Evolutionary conservation across 306 rosid genomes (phyloP).

Genomic region (Sesbania bispinosa): DNA sequence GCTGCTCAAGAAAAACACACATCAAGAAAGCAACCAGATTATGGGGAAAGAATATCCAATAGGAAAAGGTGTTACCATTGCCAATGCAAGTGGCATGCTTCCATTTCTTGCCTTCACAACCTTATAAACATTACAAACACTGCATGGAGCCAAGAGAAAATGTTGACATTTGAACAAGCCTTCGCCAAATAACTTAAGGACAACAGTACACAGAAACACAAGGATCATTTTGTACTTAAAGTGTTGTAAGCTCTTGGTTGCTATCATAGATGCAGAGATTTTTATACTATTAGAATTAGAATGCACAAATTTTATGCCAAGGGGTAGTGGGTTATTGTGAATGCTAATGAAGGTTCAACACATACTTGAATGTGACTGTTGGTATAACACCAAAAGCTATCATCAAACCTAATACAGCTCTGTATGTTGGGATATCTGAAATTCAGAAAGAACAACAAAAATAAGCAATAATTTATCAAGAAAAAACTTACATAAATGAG

Average conservation of each 20-base stretch:
- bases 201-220: not conserved
- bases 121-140: slow-evolving; percentile 68
- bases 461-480: not conserved
- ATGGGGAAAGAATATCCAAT: slow-evolving; percentile 1
- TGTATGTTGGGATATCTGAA: slow-evolving; percentile 59
- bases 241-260: not conserved
- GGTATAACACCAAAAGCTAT: slow-evolving; percentile 74
- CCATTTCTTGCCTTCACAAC: slow-evolving; percentile 78
- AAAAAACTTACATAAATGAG: slow-evolving; percentile 6
- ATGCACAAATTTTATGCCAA: not conserved
- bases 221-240: not conserved
- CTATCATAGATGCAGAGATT: not conserved
- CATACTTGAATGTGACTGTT: slow-evolving; percentile 74
- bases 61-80: slow-evolving; percentile 60
- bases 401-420: slow-evolving; percentile 58
- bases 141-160: slow-evolving; percentile 42
- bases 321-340: not conserved
- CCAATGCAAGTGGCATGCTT: slow-evolving; percentile 77
- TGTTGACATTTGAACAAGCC: slow-evolving; percentile 17
- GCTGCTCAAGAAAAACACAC: slow-evolving; percentile 48
- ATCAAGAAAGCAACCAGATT: slow-evolving; percentile 22
- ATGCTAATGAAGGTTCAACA: slow-evolving; percentile 17
- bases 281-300: not conserved
- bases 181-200: slow-evolving; percentile 13
- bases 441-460: slow-evolving; percentile 18